Evolutionary conservation across 345 rosid species (phyloP).

Genomic region (Hibiscus trionum): DNA sequence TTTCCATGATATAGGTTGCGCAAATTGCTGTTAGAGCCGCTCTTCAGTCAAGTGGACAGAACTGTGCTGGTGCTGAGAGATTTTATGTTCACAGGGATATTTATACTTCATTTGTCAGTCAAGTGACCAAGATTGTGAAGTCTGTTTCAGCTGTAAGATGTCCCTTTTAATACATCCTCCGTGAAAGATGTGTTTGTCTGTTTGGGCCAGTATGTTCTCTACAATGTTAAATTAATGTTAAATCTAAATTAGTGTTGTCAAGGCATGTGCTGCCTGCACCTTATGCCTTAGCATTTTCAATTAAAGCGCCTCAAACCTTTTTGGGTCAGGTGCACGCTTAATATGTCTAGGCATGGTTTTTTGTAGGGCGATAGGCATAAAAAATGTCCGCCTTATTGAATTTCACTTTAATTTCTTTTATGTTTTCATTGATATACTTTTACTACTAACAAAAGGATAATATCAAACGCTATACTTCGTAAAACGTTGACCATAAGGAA

Average conservation of each 20-base stretch:
- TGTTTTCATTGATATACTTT: too few species aligned
- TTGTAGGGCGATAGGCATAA: too few species aligned
- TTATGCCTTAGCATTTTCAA: too few species aligned
- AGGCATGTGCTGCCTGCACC: too few species aligned
- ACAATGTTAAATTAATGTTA: not conserved
- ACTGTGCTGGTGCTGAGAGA: conserved; percentile 99
- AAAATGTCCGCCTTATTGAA: too few species aligned
- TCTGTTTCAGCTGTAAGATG: conserved; percentile 82
- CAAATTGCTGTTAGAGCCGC: conserved; percentile 88
- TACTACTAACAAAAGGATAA: too few species aligned
- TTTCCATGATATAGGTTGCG: conserved; percentile 57
- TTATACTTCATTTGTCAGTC: conserved; percentile 65
- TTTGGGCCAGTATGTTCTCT: not conserved
- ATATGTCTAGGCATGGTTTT: too few species aligned
- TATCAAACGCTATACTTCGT: too few species aligned
- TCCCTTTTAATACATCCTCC: conserved; percentile 3
- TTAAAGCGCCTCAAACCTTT: too few species aligned
- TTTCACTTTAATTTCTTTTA: too few species aligned
- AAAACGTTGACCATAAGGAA: too few species aligned
- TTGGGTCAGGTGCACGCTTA: too few species aligned
- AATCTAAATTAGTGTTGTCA: not conserved
- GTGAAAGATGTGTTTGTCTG: not conserved
- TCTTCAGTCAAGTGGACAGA: conserved; percentile 97
- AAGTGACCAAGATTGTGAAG: conserved; percentile 73
- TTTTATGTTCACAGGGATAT: conserved; percentile 84